phyloP scores from a whole-genome alignment of 768 basidiomycete genomes.

The Boletus patriciae region DNA sequence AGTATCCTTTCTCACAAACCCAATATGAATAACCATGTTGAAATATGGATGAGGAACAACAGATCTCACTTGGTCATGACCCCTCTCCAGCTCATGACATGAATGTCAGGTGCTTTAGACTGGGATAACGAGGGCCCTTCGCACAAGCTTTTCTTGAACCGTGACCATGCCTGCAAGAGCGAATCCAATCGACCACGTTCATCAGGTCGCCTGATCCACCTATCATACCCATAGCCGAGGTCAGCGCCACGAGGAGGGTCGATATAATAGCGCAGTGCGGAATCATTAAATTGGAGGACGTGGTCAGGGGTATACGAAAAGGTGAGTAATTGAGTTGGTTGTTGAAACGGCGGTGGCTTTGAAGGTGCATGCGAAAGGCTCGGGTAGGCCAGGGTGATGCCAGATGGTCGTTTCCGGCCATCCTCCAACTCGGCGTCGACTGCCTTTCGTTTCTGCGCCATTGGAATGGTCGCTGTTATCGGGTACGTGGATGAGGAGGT shows the following conservation, averaged over 20 bases:
- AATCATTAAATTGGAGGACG: slow-evolving; percentile 61
- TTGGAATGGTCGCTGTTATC: slow-evolving; percentile 4
- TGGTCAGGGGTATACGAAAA: slow-evolving; percentile 69
- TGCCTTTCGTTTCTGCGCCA: slow-evolving; percentile 32
- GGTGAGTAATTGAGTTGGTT: slow-evolving; percentile 64
- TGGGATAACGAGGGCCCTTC: slow-evolving; percentile 30
- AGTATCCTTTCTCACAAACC: slow-evolving; percentile 61
- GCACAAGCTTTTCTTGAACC: slow-evolving; percentile 39
- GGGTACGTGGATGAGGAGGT: not conserved
- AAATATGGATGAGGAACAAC: not conserved
- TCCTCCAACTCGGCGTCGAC: slow-evolving; percentile 16
- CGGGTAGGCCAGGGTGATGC: slow-evolving; percentile 22
- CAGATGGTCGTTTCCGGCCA: not conserved
- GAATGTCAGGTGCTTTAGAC: slow-evolving; percentile 42
- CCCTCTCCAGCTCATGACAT: slow-evolving; percentile 74
- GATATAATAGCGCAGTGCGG: slow-evolving; percentile 69
- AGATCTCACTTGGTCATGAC: slow-evolving; percentile 75
- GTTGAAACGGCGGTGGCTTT: slow-evolving; percentile 56
- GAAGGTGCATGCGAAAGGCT: slow-evolving; percentile 19
- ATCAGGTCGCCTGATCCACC: slow-evolving; percentile 68
- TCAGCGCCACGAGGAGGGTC: slow-evolving; percentile 66
- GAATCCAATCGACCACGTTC: slow-evolving; percentile 66
- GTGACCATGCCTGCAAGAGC: slow-evolving; percentile 58
- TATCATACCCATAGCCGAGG: slow-evolving; percentile 68
- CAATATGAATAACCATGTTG: slow-evolving; percentile 11